Base-by-base conservation (phyloP, 805 yeast genomes). In the Yamadazyma scolyti region DNA sequence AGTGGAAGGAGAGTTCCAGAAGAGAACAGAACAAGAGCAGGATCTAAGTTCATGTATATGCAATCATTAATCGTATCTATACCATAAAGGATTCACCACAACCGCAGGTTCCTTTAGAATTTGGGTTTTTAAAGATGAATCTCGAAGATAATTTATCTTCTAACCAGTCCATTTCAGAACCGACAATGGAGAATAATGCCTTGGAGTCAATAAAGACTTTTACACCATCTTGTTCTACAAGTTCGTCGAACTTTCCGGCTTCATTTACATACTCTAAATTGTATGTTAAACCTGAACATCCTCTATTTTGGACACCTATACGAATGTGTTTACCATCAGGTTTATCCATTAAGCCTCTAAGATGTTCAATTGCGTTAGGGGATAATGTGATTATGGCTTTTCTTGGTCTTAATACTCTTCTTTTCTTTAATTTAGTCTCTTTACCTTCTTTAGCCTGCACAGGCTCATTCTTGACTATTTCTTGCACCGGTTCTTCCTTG, bases 71-170 rank as follows among this genome's bases (percentile, higher is more conserved):
- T 19, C 8, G 11, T 12, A 6, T 9, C 43, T 64, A 89, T 6
- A 90, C 96, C 96, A 89, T 93, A 58, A 93, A 93, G 4, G 96
- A 86, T 65, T 93, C 98, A 33, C 98, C 98, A 59, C 98, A 93
- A 9, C 98, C 98, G 62, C 98, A 93, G 29, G 95, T 85, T 19
- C 97, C 98, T 65, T 90, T 93, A 23, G 95, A 83, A 61, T 93
- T 93, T 41, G 98, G 98, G 58, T 93, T 93, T 54, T 74, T 82
- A 70, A 93, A 93, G 12, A 93, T 87, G 55, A 93, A 93, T 50
- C 94, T 75, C 9, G 93, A 79, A 19, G 88, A 75, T 41, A 93
- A 67, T 56, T 87, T 89, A 51, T 93, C 96, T 52, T 93, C 97
- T 28, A 86, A 69, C 96, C 96, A 93, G 60, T 93, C 98, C 98